A percentile compares a stretch with the other conserved stretches of the same genome.
Conservation (phyloP, 2,329 filamentous ascomycete species). For the Botrytis paeoniae region DNA sequence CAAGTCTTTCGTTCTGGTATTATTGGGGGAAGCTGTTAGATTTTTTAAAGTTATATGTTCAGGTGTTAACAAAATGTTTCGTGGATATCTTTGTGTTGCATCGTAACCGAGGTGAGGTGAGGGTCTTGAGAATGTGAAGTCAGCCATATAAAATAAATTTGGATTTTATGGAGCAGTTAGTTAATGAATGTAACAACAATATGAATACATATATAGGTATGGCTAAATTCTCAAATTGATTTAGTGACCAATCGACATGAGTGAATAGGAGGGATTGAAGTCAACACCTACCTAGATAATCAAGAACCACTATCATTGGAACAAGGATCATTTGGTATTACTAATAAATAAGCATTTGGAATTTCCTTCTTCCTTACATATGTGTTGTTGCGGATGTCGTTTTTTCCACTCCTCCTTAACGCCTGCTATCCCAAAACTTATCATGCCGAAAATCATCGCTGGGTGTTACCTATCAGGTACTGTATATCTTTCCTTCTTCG, state of each 20-base stretch:
- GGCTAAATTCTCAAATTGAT: neutral
- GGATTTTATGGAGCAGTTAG: neutral
- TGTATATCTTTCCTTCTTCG: neutral
- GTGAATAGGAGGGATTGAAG: neutral
- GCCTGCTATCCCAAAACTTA: neutral
- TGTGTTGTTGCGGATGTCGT: neutral
- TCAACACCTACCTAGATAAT: neutral
- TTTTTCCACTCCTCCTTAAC: neutral
- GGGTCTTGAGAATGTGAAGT: neutral
- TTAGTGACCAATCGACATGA: neutral
- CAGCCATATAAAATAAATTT: neutral
- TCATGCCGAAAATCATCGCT: neutral
- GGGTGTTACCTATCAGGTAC: neutral
- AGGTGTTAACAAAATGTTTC: conserved; percentile 8
- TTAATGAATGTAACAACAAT: neutral
- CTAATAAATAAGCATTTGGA: neutral
- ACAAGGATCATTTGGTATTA: neutral
- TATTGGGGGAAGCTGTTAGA: conserved; percentile 1
- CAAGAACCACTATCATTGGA: neutral
- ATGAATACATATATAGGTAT: neutral
- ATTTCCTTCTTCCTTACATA: neutral
- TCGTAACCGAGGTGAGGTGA: conserved; percentile 15
- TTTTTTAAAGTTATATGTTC: neutral
- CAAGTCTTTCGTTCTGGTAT: neutral
- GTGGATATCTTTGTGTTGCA: conserved; percentile 16